Percentiles rank a stretch among this genome's conserved stretches.
Conservation (phyloP, 495 filamentous ascomycete species). For the Xylaria intraflava region DNA sequence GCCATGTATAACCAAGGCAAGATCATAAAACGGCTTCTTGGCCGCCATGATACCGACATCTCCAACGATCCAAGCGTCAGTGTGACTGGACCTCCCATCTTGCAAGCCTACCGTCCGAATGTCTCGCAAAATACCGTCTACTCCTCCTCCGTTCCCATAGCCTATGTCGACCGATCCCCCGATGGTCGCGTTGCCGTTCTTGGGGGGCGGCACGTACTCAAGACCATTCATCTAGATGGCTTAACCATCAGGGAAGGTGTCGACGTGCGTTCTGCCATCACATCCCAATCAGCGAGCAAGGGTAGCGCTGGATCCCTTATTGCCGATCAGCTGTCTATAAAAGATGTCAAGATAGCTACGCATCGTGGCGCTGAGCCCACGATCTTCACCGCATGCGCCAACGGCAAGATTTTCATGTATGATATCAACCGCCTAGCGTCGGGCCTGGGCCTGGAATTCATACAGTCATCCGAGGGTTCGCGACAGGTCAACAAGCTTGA, state of each 20-base stretch:
- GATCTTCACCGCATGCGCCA: conserved; percentile 78
- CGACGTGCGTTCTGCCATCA: conserved; percentile 73
- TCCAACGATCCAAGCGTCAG: conserved; percentile 30
- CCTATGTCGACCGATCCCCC: conserved; percentile 71
- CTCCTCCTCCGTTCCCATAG: conserved; percentile 63
- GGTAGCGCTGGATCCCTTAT: conserved; percentile 42
- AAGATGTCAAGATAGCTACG: conserved; percentile 78
- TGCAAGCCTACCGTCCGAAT: conserved; percentile 47
- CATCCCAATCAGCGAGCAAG: conserved; percentile 59
- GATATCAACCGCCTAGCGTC: conserved; percentile 58
- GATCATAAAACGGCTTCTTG: conserved; percentile 49
- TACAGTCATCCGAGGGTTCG: conserved; percentile 67
- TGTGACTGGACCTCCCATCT: conserved; percentile 30
- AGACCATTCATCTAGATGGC: conserved; percentile 68
- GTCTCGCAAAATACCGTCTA: conserved; percentile 69
- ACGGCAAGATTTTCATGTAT: conserved; percentile 81
- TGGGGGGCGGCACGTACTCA: conserved; percentile 76
- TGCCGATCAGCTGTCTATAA: conserved; percentile 70
- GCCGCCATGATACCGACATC: conserved; percentile 34
- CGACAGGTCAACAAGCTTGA: conserved; percentile 89
- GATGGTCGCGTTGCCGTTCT: conserved; percentile 70
- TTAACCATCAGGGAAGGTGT: conserved; percentile 65
- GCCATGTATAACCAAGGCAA: conserved; percentile 38
- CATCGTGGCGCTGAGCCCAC: conserved; percentile 35
- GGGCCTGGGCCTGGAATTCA: conserved; percentile 60